phyloP scores from a whole-genome alignment of 2,329 filamentous ascomycete species.

The Pseudodiploospora longispora region DNA sequence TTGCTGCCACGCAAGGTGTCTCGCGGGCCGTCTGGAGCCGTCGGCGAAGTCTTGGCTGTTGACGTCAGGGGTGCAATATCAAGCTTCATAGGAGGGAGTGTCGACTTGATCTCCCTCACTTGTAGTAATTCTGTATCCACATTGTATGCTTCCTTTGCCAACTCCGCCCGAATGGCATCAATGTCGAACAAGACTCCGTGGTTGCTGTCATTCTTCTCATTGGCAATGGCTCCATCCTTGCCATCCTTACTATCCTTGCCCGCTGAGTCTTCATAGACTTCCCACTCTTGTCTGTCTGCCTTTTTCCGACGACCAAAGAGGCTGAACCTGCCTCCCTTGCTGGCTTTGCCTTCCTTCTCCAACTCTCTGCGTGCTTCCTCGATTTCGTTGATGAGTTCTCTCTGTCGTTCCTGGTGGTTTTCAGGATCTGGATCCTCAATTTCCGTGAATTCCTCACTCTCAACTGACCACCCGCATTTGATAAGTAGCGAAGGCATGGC shows the following conservation, averaged over 20 bases:
- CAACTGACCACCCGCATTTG: conserved; percentile 82
- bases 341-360: conserved; percentile 68
- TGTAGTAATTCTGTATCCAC: conserved; percentile 46
- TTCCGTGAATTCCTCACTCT: conserved; percentile 89
- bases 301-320: conserved; percentile 81
- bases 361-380: conserved; percentile 86
- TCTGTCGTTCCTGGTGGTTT: conserved; percentile 77
- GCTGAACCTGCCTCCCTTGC: conserved; percentile 51
- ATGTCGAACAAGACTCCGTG: conserved; percentile 81
- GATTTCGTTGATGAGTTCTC: conserved; percentile 92
- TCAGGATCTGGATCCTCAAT: conserved; percentile 97
- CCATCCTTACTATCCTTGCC: conserved; percentile 28
- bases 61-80: conserved; percentile 38
- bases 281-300: conserved; percentile 79
- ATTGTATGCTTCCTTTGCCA: conserved; percentile 58
- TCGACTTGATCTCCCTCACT: conserved; percentile 78
- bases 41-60: conserved; percentile 14
- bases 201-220: conserved; percentile 41
- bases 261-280: conserved; percentile 72
- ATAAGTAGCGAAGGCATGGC: conserved; percentile 84
- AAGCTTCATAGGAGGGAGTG: conserved; percentile 83
- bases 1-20: conserved; percentile 34
- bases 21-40: conserved; percentile 13
- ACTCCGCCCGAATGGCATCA: conserved; percentile 81
- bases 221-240: conserved; percentile 34